These are phyloP conservation scores for Candida succiphila DNA, from an alignment of 805 yeast genomes.

Conservation along the genomic window DNA sequence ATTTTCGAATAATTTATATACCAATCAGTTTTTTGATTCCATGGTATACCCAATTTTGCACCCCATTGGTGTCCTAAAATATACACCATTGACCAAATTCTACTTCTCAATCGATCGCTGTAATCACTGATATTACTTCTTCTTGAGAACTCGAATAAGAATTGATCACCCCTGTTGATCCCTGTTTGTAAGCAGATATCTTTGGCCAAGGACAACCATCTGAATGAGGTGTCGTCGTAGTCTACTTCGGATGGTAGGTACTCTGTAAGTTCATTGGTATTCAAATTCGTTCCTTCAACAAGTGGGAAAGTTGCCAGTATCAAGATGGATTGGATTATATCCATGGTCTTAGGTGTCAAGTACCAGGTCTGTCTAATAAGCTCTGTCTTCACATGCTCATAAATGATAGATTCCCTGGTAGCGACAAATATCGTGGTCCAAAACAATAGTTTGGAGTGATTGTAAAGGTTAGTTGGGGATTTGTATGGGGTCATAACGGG, in stretches of 20 bases:
- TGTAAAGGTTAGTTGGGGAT: constrained; percentile 12
- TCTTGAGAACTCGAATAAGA: constrained; percentile 10
- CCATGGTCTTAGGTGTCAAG: constrained; percentile 6
- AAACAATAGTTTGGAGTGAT: constrained; percentile 16
- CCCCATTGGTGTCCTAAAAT: constrained; percentile 18
- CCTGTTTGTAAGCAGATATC: constrained; percentile 13
- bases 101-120: constrained; percentile 9
- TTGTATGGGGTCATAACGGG: constrained; percentile 16
- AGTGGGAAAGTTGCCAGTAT: constrained; percentile 18
- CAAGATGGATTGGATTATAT: constrained; percentile 15
- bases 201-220: constrained; percentile 15
- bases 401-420: constrained; percentile 8
- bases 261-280: constrained; percentile 2
- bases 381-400: constrained; percentile 8
- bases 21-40: constrained; percentile 8
- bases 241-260: constrained; percentile 5
- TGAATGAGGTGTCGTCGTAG: constrained; percentile 12
- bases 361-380: constrained; percentile 8
- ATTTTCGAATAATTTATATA: background rate
- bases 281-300: background rate
- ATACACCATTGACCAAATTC: constrained; percentile 18
- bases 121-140: constrained; percentile 7
- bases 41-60: constrained; percentile 16
- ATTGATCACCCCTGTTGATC: constrained; percentile 7
- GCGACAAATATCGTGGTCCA: constrained; percentile 21